These are phyloP conservation scores for Chlamydomonas sp. DNA, from an alignment of 139 green algal species.

Conservation along the genomic window DNA sequence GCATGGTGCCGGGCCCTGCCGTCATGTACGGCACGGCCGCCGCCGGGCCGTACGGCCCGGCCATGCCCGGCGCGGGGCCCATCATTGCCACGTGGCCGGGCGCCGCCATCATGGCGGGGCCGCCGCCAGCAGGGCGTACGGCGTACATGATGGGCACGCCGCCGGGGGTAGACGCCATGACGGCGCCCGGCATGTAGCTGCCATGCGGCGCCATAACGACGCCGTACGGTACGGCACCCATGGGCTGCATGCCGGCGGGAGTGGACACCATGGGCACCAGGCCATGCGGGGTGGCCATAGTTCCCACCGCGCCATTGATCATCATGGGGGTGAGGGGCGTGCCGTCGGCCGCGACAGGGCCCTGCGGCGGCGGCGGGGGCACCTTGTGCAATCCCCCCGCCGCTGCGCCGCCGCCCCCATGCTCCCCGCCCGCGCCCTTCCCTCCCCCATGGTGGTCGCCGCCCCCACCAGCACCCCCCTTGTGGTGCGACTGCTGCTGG, in stretches of 20 bases:
- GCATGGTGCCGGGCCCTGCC: slow-evolving; percentile 4
- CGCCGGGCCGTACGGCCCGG: slow-evolving; percentile 1
- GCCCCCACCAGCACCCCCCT: not conserved
- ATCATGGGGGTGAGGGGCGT: not conserved
- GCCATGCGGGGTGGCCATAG: not conserved
- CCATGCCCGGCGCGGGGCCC: slow-evolving; percentile 24
- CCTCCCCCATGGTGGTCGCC: slow-evolving; percentile 9
- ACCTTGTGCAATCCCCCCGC: slow-evolving; percentile 29
- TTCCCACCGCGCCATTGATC: not conserved
- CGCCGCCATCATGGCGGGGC: not conserved
- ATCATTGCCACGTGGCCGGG: slow-evolving; percentile 3
- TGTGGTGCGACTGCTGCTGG: slow-evolving; percentile 6
- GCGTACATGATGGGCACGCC: slow-evolving; percentile 38
- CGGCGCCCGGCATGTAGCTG: slow-evolving; percentile 19
- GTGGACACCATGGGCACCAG: slow-evolving; percentile 10
- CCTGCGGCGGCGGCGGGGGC: slow-evolving; percentile 27
- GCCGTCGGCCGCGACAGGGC: not conserved
- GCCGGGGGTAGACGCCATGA: not conserved
- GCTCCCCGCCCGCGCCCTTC: not conserved
- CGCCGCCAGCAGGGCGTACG: not conserved
- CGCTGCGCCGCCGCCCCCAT: not conserved
- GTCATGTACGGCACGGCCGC: slow-evolving; percentile 8
- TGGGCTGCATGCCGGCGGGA: not conserved
- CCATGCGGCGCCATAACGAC: not conserved
- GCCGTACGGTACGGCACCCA: slow-evolving; percentile 10